phyloP scores from a whole-genome alignment of 441 rosid species.

The Dalechampia spathulata region DNA sequence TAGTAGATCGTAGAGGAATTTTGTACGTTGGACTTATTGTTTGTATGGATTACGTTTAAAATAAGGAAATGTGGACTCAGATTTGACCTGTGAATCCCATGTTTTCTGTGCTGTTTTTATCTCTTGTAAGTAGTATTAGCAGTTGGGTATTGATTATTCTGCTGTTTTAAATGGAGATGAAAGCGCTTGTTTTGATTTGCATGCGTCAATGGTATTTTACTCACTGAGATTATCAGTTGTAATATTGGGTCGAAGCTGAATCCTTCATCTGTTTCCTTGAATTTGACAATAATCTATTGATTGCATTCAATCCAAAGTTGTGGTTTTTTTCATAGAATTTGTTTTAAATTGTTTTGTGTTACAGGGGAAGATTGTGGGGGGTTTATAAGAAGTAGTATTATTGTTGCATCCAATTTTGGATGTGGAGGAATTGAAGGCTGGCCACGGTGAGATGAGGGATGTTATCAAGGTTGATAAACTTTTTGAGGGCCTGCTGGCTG shows the following conservation, averaged over 20 bases:
- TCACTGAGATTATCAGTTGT: no score
- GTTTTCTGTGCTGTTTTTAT: conserved; percentile 15
- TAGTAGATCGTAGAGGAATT: no score
- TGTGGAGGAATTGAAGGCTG: conserved; percentile 45
- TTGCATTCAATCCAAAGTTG: conserved; percentile 4
- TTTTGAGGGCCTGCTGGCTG: conserved; percentile 82
- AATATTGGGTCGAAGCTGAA: no score
- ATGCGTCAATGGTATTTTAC: no score
- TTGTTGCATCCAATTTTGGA: conserved; percentile 50
- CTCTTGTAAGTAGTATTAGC: not conserved
- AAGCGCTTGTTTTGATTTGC: conserved; percentile 16
- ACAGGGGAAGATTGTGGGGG: conserved; percentile 13
- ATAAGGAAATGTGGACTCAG: conserved; percentile 18
- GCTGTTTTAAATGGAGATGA: conserved; percentile 12
- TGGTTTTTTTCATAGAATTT: not conserved
- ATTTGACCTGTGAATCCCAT: conserved; percentile 18
- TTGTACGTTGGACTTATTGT: no score
- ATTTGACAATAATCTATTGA: not conserved
- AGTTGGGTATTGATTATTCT: not conserved
- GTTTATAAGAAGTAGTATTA: conserved; percentile 6
- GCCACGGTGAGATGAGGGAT: conserved; percentile 77
- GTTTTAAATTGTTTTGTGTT: conserved; percentile 3
- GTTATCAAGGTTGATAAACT: conserved; percentile 77
- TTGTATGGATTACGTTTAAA: no score
- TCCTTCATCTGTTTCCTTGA: no score